Evolutionary conservation across 192 early-diverging fungal species (phyloP), one percentile per base, ranked within the genome.

Genomic region (Funneliformis mosseae): DNA sequence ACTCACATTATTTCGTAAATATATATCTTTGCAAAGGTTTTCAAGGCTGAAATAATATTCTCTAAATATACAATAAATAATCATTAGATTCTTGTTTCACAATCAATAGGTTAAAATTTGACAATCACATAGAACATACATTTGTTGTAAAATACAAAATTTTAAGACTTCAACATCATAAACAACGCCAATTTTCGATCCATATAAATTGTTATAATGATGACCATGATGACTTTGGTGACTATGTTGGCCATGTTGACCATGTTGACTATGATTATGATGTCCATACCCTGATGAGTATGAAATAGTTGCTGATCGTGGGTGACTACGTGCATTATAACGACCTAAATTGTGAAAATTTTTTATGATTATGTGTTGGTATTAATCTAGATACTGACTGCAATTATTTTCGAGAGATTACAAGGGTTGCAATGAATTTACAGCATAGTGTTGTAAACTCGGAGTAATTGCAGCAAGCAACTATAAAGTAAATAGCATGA

Each of bases 1-100:
- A 21, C 80, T 77, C 80, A 83, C 85, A 68, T 88, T 85, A 50
- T 77, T 88, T 63, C 98, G 92, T 87, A 99, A 96, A 85, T 90
- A 99, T 23, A 98, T 89, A 84, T 99, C 98, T 72, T 94, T 95
- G 92, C 95, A 96, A 71, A 99, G 88, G 81, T 99, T 99, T 59
- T 98, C 97, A 62, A 98, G 91, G 67, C 95, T 96, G 81, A 98
- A 98, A 88, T 99, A 99, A 86, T 96, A 99, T 83, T 99, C 93
- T 78, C 93, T 95, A 80, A 62, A 48, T 76, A 83, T 74, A 78
- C 4, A 42, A 42, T 69, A 23, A 66, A 14, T 27, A 11, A 66
- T 16, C 5, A 33, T 27, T 64, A 64, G 5, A 28, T 64, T 0
- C 12, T 27, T 64, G 8, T 64, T 28, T 28, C 12, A 2, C 25